A percentile compares a stretch with the other conserved stretches of the same genome.
Conservation (phyloP, 768 basidiomycete genomes). For the Cystofilobasidium capitatum region DNA sequence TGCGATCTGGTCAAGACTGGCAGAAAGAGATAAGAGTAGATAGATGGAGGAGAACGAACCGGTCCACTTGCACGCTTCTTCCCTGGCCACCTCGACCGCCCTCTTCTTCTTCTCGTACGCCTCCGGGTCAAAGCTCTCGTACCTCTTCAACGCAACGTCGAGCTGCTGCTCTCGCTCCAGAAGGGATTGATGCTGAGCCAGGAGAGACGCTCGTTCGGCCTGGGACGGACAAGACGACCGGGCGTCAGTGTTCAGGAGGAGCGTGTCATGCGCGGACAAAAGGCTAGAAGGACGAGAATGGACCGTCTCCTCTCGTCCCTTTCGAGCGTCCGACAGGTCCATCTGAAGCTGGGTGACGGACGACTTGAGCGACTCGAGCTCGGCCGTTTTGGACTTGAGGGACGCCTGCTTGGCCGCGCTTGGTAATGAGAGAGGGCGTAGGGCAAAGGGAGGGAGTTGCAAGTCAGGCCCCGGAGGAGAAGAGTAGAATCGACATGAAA, state of each 20-base stretch:
- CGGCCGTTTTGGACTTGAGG: background rate
- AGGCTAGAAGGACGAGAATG: slow-evolving; percentile 1
- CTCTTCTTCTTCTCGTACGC: slow-evolving; percentile 68
- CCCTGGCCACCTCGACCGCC: slow-evolving; percentile 64
- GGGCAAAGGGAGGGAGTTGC: too few relatives aligned
- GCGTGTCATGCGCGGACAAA: background rate
- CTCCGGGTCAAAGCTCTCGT: slow-evolving; percentile 74
- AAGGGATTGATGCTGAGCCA: slow-evolving; percentile 47
- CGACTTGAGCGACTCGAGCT: slow-evolving; percentile 10
- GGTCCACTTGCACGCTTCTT: slow-evolving; percentile 79
- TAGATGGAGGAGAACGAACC: slow-evolving; percentile 49
- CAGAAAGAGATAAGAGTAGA: background rate
- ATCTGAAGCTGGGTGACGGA: background rate
- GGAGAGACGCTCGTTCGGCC: slow-evolving; percentile 50
- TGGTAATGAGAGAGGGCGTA: too few relatives aligned
- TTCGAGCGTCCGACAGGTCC: background rate
- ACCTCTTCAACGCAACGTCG: slow-evolving; percentile 61
- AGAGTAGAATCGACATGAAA: too few relatives aligned
- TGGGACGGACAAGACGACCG: slow-evolving; percentile 35
- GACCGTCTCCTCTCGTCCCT: background rate
- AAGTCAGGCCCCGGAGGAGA: too few relatives aligned
- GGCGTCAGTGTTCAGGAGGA: background rate
- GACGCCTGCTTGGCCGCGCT: background rate
- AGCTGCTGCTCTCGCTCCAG: slow-evolving; percentile 49
- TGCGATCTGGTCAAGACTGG: background rate